Percentiles rank a stretch among this genome's conserved stretches.
phyloP scores from a whole-genome alignment of 2,329 filamentous ascomycete species.

The Alternaria hordeiaustralica region DNA sequence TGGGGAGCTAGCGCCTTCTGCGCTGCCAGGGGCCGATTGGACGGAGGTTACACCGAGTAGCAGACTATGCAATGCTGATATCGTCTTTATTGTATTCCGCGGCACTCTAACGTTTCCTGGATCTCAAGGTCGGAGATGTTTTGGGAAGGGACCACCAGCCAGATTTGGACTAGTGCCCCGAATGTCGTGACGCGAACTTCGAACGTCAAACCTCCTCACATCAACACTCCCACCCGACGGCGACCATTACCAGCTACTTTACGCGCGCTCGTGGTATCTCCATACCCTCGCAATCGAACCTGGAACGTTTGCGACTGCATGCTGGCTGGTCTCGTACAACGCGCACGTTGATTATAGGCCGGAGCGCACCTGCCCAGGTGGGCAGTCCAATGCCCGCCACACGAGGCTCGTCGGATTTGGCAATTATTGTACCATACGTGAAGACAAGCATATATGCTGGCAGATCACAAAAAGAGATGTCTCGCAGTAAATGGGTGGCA shows the following conservation, averaged over 20 bases:
- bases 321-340: neutral
- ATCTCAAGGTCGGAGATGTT: neutral
- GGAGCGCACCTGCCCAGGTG: neutral
- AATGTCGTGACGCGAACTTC: neutral
- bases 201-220: neutral
- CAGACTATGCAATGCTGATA: no score
- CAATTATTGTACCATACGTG: neutral
- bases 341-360: neutral
- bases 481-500: neutral
- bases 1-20: no score
- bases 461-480: neutral
- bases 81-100: no score
- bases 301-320: neutral
- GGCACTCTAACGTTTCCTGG: no score
- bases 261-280: neutral
- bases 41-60: no score
- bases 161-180: neutral
- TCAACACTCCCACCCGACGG: neutral
- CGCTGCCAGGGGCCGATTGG: no score
- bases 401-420: neutral
- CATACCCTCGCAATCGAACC: neutral
- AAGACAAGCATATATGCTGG: neutral
- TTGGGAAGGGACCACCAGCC: neutral
- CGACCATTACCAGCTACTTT: neutral
- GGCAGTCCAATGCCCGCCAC: neutral